Percentiles rank a stretch among this genome's conserved stretches.
Conservation (phyloP, 345 rosid genomes). For the Mercurialis annua region DNA sequence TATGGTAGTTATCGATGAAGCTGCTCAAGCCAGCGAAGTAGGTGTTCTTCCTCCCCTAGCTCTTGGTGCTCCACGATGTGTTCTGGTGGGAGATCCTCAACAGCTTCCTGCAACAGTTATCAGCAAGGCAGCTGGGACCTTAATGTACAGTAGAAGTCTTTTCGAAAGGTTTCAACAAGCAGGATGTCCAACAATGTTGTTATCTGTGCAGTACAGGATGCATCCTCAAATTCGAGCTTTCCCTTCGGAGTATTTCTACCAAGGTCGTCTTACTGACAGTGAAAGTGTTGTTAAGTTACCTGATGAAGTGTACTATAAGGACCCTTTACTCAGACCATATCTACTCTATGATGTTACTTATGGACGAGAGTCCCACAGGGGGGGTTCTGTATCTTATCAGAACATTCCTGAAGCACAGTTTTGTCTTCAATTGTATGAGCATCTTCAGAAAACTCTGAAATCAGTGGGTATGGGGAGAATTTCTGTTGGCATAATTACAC, state of each 20-base stretch:
- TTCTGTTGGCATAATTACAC: constrained; percentile 90
- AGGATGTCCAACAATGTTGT: constrained; percentile 92
- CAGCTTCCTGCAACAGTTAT: constrained; percentile 99
- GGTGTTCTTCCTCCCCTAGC: constrained; percentile 95
- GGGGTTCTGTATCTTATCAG: constrained; percentile 96
- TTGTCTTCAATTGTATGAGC: constrained; percentile 84
- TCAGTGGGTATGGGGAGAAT: constrained; percentile 64
- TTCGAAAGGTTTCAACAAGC: constrained; percentile 98
- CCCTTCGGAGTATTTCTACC: constrained; percentile 93
- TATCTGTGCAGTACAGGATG: constrained; percentile 98
- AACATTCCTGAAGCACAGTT: constrained; percentile 89
- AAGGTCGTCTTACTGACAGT: constrained; percentile 94
- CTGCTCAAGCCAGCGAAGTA: constrained; percentile 98
- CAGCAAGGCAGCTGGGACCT: constrained; percentile 97
- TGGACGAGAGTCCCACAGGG: constrained; percentile 95
- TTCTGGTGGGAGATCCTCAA: constrained; percentile 99
- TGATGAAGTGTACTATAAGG: constrained; percentile 83
- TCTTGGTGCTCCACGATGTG: constrained; percentile 96
- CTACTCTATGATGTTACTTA: constrained; percentile 79
- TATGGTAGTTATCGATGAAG: constrained; percentile 99
- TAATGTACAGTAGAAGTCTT: constrained; percentile 90
- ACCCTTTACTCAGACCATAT: constrained; percentile 84
- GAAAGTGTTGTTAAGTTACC: constrained; percentile 75
- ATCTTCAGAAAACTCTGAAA: constrained; percentile 76
- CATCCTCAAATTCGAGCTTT: constrained; percentile 97